Percentiles rank a stretch among this genome's conserved stretches.
These are phyloP conservation scores for Gastrodia elata DNA, from an alignment of 106 monocot genomes.

Conservation along the genomic window DNA sequence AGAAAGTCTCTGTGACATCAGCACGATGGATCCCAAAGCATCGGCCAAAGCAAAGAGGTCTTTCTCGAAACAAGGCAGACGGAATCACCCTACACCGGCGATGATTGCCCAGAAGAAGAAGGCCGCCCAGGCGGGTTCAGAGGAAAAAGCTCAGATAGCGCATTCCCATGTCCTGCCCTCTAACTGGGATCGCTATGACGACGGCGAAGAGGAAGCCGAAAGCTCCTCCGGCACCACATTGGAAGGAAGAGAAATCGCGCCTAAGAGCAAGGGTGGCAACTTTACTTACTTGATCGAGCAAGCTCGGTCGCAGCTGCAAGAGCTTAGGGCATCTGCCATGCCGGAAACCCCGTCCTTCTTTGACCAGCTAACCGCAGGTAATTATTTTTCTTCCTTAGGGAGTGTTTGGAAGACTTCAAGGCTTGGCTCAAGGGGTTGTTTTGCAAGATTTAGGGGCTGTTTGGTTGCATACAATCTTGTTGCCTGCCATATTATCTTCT, in stretches of 20 bases:
- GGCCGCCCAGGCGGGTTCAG: slow-evolving; percentile 7
- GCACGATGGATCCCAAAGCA: slow-evolving; percentile 73
- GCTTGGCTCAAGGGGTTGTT: too few relatives aligned
- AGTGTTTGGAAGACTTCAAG: too few relatives aligned
- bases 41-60: slow-evolving; percentile 71
- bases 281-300: slow-evolving; percentile 59
- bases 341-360: slow-evolving; percentile 2
- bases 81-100: slow-evolving; percentile 26
- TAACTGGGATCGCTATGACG: slow-evolving; percentile 73
- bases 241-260: slow-evolving; percentile 9
- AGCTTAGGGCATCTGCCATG: neutral
- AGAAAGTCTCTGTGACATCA: neutral
- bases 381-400: too few relatives aligned
- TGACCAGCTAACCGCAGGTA: slow-evolving; percentile 24
- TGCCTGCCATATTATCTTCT: too few relatives aligned
- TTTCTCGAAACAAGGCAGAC: slow-evolving; percentile 45
- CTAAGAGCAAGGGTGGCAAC: slow-evolving; percentile 83
- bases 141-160: slow-evolving; percentile 4
- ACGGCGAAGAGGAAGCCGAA: slow-evolving; percentile 12
- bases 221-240: neutral
- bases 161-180: slow-evolving; percentile 37
- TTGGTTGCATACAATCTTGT: too few relatives aligned
- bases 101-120: slow-evolving; percentile 37
- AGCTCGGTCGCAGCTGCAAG: slow-evolving; percentile 34
- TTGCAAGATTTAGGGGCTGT: too few relatives aligned